phyloP scores from a whole-genome alignment of 2,329 filamentous ascomycete genomes.

The Phaeophleospora eucalypticola region DNA sequence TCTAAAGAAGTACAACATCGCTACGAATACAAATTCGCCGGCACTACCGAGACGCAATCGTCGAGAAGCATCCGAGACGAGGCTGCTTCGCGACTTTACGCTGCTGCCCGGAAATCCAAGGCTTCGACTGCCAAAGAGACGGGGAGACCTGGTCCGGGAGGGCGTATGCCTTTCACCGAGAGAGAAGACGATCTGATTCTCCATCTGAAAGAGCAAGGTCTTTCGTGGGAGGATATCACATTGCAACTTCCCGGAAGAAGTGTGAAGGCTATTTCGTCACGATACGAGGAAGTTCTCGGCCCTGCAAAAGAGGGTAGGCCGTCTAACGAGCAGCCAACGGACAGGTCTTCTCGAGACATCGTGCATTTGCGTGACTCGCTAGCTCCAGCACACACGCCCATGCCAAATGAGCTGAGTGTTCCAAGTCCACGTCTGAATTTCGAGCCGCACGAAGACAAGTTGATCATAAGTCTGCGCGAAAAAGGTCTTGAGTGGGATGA shows the following conservation, averaged over 20 bases:
- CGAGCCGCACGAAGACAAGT: background rate
- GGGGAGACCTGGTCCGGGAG: background rate
- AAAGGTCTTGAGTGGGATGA: slow-evolving; percentile 4
- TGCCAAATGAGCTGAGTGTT: no score
- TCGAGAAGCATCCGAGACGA: background rate
- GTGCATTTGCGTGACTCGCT: no score
- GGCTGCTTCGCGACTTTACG: background rate
- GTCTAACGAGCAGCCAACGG: no score
- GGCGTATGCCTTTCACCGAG: slow-evolving; percentile 1
- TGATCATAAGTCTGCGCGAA: slow-evolving; percentile 5
- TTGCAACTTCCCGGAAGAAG: slow-evolving; percentile 3
- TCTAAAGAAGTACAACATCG: slow-evolving; percentile 5
- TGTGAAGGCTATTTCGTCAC: slow-evolving; percentile 1
- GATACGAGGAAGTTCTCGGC: background rate
- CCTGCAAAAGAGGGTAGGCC: background rate
- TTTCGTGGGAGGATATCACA: slow-evolving; percentile 33
- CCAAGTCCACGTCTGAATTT: background rate
- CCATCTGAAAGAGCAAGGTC: slow-evolving; percentile 37
- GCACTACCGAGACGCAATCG: background rate
- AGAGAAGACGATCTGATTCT: slow-evolving; percentile 31
- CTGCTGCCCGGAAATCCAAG: background rate
- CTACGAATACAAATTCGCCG: slow-evolving; percentile 1
- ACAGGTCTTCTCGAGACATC: no score
- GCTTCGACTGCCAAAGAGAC: background rate
- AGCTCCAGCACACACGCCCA: no score